phyloP scores from a whole-genome alignment of 2,329 filamentous ascomycete genomes.

The Fusarium burgessii region DNA sequence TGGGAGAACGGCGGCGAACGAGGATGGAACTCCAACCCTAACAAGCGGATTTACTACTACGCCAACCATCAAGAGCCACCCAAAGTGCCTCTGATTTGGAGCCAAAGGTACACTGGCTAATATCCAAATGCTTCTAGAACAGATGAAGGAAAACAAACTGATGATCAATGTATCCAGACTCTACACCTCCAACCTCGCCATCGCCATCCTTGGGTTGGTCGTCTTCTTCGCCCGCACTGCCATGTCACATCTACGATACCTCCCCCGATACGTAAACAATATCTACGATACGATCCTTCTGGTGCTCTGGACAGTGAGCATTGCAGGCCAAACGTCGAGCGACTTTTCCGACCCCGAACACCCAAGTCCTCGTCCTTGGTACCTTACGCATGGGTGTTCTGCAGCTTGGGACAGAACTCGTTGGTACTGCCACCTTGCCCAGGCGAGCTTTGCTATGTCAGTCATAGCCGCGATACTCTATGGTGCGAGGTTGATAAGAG shows the following conservation, averaged over 20 bases:
- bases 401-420: conserved; percentile 25
- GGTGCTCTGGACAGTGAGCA: conserved; percentile 45
- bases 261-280: conserved; percentile 41
- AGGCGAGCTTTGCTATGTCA: conserved; percentile 40
- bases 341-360: conserved; percentile 45
- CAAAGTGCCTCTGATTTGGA: conserved; percentile 46
- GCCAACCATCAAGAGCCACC: conserved; percentile 49
- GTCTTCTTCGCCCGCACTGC: conserved; percentile 44
- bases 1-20: conserved; percentile 47
- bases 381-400: conserved; percentile 42
- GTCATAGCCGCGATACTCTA: conserved; percentile 37
- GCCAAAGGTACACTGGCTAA: conserved; percentile 37
- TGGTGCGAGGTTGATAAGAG: conserved; percentile 24
- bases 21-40: conserved; percentile 50
- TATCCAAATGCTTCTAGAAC: fast-evolving
- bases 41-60: conserved; percentile 47
- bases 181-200: conserved; percentile 47
- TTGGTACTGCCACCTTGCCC: conserved; percentile 39
- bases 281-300: conserved; percentile 49
- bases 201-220: conserved; percentile 48
- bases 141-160: neutral
- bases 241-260: conserved; percentile 41
- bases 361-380: conserved; percentile 44
- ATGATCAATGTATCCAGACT: conserved; percentile 32
- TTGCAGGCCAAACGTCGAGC: conserved; percentile 39